Percentiles rank a stretch among this genome's conserved stretches.
These are phyloP conservation scores for Neonectria faginata DNA, from an alignment of 2,329 filamentous ascomycete genomes.

Conservation along the genomic window DNA sequence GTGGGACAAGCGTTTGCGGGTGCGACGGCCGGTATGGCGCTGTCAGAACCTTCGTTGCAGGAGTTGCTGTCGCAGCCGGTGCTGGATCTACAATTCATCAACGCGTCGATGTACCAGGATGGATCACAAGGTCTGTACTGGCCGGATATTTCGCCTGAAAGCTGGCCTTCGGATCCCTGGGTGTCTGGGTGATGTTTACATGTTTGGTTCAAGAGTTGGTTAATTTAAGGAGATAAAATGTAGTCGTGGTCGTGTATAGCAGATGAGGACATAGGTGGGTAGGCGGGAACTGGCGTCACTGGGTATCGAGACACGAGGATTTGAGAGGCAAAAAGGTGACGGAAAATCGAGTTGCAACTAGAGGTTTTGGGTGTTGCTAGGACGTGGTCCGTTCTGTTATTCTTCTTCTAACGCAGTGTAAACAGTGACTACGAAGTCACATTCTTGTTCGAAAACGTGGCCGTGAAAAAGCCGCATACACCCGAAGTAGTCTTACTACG, in stretches of 20 bases:
- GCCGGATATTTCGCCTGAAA: slow-evolving; percentile 45
- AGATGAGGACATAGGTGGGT: not conserved
- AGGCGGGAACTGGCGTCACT: not conserved
- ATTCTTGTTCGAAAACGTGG: not conserved
- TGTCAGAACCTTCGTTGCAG: slow-evolving; percentile 52
- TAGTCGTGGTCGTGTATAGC: not conserved
- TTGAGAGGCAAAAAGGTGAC: not conserved
- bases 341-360: not conserved
- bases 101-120: slow-evolving; percentile 46
- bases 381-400: not conserved
- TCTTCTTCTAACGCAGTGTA: not conserved
- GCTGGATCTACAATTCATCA: slow-evolving; percentile 50
- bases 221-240: too few species aligned
- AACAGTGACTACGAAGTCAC: not conserved
- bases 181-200: slow-evolving; percentile 14
- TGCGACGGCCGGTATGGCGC: slow-evolving; percentile 50
- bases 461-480: not conserved
- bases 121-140: slow-evolving; percentile 41
- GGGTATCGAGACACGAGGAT: not conserved
- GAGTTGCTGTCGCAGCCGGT: slow-evolving; percentile 50
- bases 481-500: too few species aligned
- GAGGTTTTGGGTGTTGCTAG: not conserved
- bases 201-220: not conserved
- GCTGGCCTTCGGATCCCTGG: slow-evolving; percentile 39
- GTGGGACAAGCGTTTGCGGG: slow-evolving; percentile 27